A percentile compares a stretch with the other conserved stretches of the same genome.
phyloP scores from a whole-genome alignment of 495 filamentous ascomycete genomes.

The Aspergillus avenaceus region DNA sequence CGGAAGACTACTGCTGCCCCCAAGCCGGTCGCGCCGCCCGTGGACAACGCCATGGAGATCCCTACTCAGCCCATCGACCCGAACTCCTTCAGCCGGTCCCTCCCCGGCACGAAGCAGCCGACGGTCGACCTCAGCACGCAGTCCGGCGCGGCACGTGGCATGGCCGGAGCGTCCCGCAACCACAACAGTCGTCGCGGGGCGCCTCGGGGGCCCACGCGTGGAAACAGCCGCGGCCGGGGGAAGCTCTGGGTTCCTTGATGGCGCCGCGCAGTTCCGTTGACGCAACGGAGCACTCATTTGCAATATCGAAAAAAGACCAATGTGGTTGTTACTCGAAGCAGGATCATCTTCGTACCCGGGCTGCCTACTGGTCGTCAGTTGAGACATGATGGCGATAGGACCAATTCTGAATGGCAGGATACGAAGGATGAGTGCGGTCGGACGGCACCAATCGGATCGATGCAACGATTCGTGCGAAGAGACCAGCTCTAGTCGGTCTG shows the following conservation, averaged over 20 bases:
- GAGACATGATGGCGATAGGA: constrained; percentile 24
- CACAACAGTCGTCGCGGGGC: constrained; percentile 31
- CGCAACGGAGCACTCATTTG: constrained; percentile 23
- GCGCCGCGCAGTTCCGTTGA: constrained; percentile 18
- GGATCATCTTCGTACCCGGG: constrained; percentile 13
- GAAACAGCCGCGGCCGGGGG: constrained; percentile 41
- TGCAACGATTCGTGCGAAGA: not conserved
- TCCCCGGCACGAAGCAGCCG: constrained; percentile 26
- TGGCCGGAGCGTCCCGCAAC: constrained; percentile 35
- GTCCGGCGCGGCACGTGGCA: constrained; percentile 33
- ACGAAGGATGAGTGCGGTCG: constrained; percentile 27
- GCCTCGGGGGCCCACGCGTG: constrained; percentile 27
- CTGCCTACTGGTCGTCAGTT: constrained; percentile 17
- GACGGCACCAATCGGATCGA: not conserved
- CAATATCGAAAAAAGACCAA: constrained; percentile 14
- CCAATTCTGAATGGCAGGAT: constrained; percentile 23
- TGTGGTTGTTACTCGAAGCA: constrained; percentile 19
- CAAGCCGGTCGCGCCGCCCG: constrained; percentile 24
- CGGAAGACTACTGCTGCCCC: constrained; percentile 17
- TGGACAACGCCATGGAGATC: constrained; percentile 33
- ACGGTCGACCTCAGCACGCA: constrained; percentile 37
- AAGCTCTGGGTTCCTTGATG: constrained; percentile 54
- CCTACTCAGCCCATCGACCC: constrained; percentile 53
- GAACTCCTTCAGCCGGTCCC: constrained; percentile 48
- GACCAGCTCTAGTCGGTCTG: not conserved